Conservation (phyloP, 768 basidiomycete genomes). For the Mrakia frigida region DNA sequence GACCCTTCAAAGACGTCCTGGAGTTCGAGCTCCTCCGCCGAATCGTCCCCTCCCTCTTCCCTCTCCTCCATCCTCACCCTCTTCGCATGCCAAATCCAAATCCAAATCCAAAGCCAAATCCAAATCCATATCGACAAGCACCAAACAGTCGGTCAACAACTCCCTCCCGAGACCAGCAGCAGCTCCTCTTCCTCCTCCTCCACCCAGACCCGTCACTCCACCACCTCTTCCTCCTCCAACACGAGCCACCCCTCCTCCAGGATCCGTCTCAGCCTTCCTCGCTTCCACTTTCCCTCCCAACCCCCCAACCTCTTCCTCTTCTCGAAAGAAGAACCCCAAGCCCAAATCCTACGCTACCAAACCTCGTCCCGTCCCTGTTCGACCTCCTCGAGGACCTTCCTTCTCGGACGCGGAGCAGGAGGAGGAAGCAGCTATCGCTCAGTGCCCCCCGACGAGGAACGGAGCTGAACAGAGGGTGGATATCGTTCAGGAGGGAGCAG, state of each 20-base stretch:
- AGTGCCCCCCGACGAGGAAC: not conserved
- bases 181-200: slow-evolving; percentile 1
- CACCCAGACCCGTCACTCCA: no score
- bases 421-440: not conserved
- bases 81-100: not conserved
- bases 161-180: not conserved
- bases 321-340: not conserved
- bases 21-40: not conserved
- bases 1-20: not conserved
- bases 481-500: no score
- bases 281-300: not conserved
- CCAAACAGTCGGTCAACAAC: not conserved
- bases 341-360: not conserved
- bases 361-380: not conserved
- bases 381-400: not conserved
- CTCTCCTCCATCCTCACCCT: not conserved
- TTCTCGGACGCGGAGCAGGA: not conserved
- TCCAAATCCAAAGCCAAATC: not conserved
- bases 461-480: no score
- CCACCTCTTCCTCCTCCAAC: not conserved
- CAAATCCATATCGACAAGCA: not conserved
- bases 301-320: not conserved
- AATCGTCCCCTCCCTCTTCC: not conserved
- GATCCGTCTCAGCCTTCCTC: not conserved
- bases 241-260: not conserved